Percentiles rank a stretch among this genome's conserved stretches.
These are phyloP conservation scores for Tetraselmis chui DNA, from an alignment of 139 green algal species.

Conservation along the genomic window DNA sequence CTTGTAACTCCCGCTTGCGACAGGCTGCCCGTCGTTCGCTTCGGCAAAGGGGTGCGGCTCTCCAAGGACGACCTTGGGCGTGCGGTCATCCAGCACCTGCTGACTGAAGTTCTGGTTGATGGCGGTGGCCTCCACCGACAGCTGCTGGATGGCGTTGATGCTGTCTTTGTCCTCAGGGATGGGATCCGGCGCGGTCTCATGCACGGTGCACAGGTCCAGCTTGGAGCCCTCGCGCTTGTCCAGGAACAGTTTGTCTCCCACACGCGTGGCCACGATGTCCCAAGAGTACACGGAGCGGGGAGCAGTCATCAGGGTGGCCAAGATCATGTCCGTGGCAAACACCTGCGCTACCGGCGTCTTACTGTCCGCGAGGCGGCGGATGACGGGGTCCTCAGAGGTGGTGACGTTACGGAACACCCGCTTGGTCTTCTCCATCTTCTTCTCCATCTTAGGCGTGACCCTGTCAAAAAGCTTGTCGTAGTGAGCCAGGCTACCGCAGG, in stretches of 20 bases:
- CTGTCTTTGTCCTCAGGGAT: conserved; percentile 79
- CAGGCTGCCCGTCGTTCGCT: conserved; percentile 46
- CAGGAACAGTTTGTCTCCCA: conserved; percentile 68
- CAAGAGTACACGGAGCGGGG: conserved; percentile 85
- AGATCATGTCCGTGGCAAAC: conserved; percentile 87
- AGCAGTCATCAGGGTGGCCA: conserved; percentile 92
- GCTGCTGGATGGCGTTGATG: conserved; percentile 85
- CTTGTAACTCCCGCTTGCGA: conserved; percentile 58
- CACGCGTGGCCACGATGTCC: conserved; percentile 72
- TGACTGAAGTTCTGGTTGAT: conserved; percentile 91
- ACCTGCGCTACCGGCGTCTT: conserved; percentile 37
- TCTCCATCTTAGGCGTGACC: conserved; percentile 71
- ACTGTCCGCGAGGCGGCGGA: conserved; percentile 34
- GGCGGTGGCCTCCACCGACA: conserved; percentile 82
- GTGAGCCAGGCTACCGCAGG: conserved; percentile 65
- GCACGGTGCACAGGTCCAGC: conserved; percentile 86
- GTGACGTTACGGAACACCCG: conserved; percentile 67
- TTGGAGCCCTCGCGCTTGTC: conserved; percentile 73
- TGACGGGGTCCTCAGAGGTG: conserved; percentile 84
- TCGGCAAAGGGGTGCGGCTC: conserved; percentile 69
- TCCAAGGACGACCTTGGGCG: conserved; percentile 42
- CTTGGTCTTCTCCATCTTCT: conserved; percentile 62
- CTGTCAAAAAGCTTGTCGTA: conserved; percentile 90
- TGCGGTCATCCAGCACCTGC: conserved; percentile 45
- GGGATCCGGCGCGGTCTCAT: conserved; percentile 60